Conservation (phyloP, 441 rosid genomes). For the Viola pubescens region DNA sequence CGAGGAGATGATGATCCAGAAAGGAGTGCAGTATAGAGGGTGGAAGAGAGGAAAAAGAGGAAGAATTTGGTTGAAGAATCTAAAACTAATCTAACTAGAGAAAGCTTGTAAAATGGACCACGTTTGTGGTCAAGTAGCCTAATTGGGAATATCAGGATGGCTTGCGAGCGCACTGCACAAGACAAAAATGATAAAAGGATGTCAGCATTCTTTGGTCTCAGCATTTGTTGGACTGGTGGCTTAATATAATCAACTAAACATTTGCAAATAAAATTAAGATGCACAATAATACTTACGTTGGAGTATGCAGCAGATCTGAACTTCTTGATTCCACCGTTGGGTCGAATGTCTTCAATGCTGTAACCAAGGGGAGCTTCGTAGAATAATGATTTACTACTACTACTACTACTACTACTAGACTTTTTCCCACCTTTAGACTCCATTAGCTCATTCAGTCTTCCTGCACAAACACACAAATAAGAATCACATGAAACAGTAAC, state of each 20-base stretch:
- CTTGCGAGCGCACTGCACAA: slow-evolving; percentile 73
- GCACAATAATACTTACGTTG: slow-evolving; percentile 40
- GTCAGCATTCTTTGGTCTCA: background rate
- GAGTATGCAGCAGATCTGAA: slow-evolving; percentile 92
- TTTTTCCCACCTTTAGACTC: slow-evolving; percentile 83
- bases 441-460: slow-evolving; percentile 65
- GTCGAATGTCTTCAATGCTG: slow-evolving; percentile 87
- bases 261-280: background rate
- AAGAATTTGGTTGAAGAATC: slow-evolving; percentile 16
- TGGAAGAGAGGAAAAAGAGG: slow-evolving; percentile 19
- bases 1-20: slow-evolving; percentile 19
- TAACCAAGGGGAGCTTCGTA: slow-evolving; percentile 93
- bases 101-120: slow-evolving; percentile 27
- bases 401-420: slow-evolving; percentile 49
- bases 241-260: background rate
- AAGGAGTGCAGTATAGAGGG: slow-evolving; percentile 22
- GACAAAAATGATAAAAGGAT: background rate
- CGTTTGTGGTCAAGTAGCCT: slow-evolving; percentile 31
- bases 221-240: background rate
- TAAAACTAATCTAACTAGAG: slow-evolving; percentile 16
- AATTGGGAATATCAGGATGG: slow-evolving; percentile 61
- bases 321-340: slow-evolving; percentile 84
- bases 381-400: slow-evolving; percentile 47
- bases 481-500: background rate
- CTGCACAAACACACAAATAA: slow-evolving; percentile 13